Conservation (phyloP, 1,284 basidiomycete genomes). For the Naganishia liquefaciens region DNA sequence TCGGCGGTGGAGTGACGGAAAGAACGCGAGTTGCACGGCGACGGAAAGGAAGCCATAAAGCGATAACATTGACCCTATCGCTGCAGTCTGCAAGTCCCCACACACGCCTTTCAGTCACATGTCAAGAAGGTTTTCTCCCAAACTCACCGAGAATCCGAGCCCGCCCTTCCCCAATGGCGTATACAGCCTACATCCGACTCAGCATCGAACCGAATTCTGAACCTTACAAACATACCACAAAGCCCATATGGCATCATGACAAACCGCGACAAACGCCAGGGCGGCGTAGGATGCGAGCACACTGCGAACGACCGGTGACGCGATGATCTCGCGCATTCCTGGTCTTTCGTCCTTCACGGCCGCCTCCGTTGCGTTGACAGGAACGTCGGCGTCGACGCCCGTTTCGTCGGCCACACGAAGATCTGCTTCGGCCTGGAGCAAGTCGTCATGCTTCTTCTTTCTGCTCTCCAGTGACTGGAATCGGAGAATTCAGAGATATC, state of each 20-base stretch:
- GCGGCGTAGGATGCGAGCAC: constrained; percentile 11
- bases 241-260: constrained; percentile 24
- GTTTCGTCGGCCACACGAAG: constrained; percentile 19
- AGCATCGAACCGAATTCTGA: background rate
- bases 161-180: constrained; percentile 27
- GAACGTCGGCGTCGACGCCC: background rate
- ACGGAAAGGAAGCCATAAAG: constrained; percentile 27
- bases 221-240: constrained; percentile 7
- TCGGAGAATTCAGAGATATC: background rate
- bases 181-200: constrained; percentile 11
- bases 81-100: constrained; percentile 4
- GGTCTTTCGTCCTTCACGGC: constrained; percentile 1
- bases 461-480: constrained; percentile 16
- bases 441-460: constrained; percentile 1
- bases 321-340: constrained; percentile 9
- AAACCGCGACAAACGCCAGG: constrained; percentile 23
- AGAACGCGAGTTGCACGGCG: constrained; percentile 11
- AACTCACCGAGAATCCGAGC: constrained; percentile 27
- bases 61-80: constrained; percentile 18
- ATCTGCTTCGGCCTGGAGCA: constrained; percentile 26
- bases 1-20: constrained; percentile 13
- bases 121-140: background rate
- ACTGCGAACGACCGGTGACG: constrained; percentile 6
- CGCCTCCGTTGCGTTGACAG: background rate
- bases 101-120: background rate